These are phyloP conservation scores for Fusarium scirpi DNA, from an alignment of 2,329 filamentous ascomycete species.

Conservation along the genomic window DNA sequence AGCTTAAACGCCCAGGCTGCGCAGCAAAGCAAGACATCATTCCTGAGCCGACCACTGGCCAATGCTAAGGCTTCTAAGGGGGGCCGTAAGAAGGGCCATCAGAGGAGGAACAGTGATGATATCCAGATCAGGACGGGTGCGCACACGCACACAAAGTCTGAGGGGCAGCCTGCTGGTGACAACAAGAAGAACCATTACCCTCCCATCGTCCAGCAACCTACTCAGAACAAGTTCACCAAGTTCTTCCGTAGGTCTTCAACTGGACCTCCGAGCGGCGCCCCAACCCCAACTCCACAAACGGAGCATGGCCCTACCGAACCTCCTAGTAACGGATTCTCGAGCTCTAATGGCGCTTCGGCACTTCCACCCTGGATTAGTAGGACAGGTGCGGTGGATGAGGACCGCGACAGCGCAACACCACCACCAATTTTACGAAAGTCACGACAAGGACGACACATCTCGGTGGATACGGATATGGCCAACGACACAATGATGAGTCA, in stretches of 20 bases:
- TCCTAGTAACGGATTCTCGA: conserved; percentile 28
- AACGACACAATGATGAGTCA: conserved; percentile 23
- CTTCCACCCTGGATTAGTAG: conserved; percentile 57
- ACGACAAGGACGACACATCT: conserved; percentile 49
- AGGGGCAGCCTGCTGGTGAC: conserved; percentile 42
- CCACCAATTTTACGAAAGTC: conserved; percentile 66
- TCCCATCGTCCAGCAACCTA: conserved; percentile 59
- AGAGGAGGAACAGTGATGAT: conserved; percentile 50
- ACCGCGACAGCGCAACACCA: conserved; percentile 64
- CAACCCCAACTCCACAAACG: conserved; percentile 19
- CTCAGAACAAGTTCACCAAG: conserved; percentile 61
- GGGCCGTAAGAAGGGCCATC: conserved; percentile 34
- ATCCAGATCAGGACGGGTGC: conserved; percentile 44
- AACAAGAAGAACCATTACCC: conserved; percentile 61
- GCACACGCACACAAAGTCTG: conserved; percentile 45
- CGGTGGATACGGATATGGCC: conserved; percentile 35
- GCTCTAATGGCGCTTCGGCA: conserved; percentile 50
- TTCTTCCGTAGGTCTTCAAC: conserved; percentile 66
- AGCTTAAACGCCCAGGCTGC: conserved; percentile 64
- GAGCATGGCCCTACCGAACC: conserved; percentile 24
- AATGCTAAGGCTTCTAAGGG: conserved; percentile 35
- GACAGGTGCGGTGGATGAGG: conserved; percentile 54
- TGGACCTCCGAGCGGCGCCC: conserved; percentile 35
- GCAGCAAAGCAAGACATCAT: conserved; percentile 33
- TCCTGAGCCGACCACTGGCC: conserved; percentile 36